Percentiles rank a stretch among this genome's conserved stretches.
Conservation (phyloP, 176 grass and related monocot species). For the Eremochloa ophiuroides region DNA sequence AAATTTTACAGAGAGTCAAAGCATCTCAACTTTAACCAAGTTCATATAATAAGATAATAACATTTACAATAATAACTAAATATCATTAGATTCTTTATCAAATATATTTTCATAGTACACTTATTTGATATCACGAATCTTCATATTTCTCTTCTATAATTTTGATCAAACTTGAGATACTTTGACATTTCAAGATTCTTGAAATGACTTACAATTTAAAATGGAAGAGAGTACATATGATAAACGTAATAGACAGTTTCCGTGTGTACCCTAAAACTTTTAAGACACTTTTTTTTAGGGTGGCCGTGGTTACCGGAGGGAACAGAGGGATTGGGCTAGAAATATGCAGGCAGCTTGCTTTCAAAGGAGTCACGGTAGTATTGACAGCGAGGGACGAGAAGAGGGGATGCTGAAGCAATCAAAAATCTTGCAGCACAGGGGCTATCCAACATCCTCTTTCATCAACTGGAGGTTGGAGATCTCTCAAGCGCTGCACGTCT, state of each 20-base stretch:
- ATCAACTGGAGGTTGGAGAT: slow-evolving; percentile 34
- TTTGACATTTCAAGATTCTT: no score
- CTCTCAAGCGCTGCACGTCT: slow-evolving; percentile 17
- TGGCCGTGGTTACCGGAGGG: slow-evolving; percentile 52
- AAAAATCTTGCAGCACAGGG: neutral
- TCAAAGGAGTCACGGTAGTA: slow-evolving; percentile 33
- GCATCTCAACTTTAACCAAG: no score
- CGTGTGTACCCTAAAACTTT: neutral
- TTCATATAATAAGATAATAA: no score
- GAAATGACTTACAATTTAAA: no score
- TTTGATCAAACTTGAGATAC: no score
- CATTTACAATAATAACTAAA: no score
- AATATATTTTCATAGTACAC: no score
- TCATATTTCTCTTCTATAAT: no score
- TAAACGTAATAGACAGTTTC: neutral
- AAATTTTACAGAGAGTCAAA: no score
- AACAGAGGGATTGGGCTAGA: slow-evolving; percentile 53
- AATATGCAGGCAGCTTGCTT: slow-evolving; percentile 45
- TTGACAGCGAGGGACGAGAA: slow-evolving; percentile 43
- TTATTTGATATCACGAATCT: no score
- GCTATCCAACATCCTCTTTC: slow-evolving; percentile 20
- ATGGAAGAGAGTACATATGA: no score
- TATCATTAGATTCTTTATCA: no score
- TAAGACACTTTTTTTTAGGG: neutral
- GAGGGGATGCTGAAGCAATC: slow-evolving; percentile 19